Evolutionary conservation across 176 grass and related monocot species (phyloP).

Genomic region (Zea luxurians): DNA sequence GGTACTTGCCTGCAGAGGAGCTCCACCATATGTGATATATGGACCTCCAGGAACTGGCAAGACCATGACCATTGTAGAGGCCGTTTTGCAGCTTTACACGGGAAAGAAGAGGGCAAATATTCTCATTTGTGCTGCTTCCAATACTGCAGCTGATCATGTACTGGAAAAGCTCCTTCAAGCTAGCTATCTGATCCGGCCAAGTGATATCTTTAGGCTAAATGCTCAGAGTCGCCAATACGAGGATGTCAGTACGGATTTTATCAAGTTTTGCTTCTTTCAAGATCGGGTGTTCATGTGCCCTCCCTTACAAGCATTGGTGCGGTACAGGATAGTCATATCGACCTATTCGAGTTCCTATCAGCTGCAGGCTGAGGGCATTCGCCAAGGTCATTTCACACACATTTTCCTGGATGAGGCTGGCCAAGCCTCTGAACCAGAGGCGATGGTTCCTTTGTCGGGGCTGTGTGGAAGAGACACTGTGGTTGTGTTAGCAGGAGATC

Average conservation of each 20-base stretch:
- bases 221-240: conserved; percentile 74
- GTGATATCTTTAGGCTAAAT: conserved; percentile 83
- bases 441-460: conserved; percentile 71
- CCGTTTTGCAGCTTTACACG: conserved; percentile 77
- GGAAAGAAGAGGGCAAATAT: conserved; percentile 55
- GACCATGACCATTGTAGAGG: conserved; percentile 82
- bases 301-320: conserved; percentile 65
- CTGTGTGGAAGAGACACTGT: conserved; percentile 71
- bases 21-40: conserved; percentile 76
- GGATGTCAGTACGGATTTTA: conserved; percentile 69
- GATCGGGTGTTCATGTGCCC: conserved; percentile 78
- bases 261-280: conserved; percentile 86
- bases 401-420: conserved; percentile 91
- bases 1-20: conserved; percentile 78
- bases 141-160: conserved; percentile 87
- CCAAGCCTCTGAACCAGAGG: conserved; percentile 92
- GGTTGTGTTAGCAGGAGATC: conserved; percentile 88
- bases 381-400: conserved; percentile 77
- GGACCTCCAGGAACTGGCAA: conserved; percentile 93
- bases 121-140: conserved; percentile 89
- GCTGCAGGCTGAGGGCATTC: conserved; percentile 72
- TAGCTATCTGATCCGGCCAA: conserved; percentile 55
- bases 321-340: conserved; percentile 80
- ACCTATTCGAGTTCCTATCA: conserved; percentile 74
- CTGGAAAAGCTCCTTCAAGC: conserved; percentile 62